Conservation (phyloP, 208 protist genomes). For the Acanthamoeba lenticulata region DNA sequence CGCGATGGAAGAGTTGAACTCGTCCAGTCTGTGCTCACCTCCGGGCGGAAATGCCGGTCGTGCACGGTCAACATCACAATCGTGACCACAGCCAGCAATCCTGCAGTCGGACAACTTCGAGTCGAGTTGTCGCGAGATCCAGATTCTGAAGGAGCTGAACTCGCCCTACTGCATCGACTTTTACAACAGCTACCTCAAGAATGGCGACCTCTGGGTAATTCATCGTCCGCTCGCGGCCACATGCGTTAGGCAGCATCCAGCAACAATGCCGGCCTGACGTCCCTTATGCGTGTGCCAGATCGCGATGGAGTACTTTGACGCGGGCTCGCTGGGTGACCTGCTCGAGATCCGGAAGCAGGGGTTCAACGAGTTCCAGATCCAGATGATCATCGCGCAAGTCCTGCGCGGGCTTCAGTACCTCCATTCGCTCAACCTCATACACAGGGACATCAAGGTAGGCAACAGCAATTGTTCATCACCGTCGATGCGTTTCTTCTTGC, state of each 20-base stretch:
- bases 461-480: neutral
- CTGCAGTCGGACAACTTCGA: slow-evolving; percentile 62
- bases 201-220: slow-evolving; percentile 60
- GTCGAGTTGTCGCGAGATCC: slow-evolving; percentile 43
- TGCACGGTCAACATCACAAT: neutral
- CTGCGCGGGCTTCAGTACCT: slow-evolving; percentile 52
- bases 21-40: neutral
- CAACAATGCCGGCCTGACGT: neutral
- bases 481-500: no score
- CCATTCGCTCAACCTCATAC: slow-evolving; percentile 64
- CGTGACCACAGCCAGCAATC: neutral
- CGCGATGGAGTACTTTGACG: slow-evolving; percentile 67
- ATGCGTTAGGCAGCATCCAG: neutral
- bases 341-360: slow-evolving; percentile 34
- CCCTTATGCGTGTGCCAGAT: neutral
- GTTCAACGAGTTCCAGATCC: slow-evolving; percentile 35
- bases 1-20: neutral
- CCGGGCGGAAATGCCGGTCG: neutral
- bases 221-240: neutral
- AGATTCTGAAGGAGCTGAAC: slow-evolving; percentile 64
- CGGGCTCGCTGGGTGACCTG: slow-evolving; percentile 51
- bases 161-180: slow-evolving; percentile 62
- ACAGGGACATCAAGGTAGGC: slow-evolving; percentile 49
- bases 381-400: slow-evolving; percentile 64
- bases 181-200: slow-evolving; percentile 68